A percentile compares a stretch with the other conserved stretches of the same genome.
These are phyloP conservation scores for Harringtonia aguacate DNA, from an alignment of 2,329 filamentous ascomycete species.

Conservation along the genomic window DNA sequence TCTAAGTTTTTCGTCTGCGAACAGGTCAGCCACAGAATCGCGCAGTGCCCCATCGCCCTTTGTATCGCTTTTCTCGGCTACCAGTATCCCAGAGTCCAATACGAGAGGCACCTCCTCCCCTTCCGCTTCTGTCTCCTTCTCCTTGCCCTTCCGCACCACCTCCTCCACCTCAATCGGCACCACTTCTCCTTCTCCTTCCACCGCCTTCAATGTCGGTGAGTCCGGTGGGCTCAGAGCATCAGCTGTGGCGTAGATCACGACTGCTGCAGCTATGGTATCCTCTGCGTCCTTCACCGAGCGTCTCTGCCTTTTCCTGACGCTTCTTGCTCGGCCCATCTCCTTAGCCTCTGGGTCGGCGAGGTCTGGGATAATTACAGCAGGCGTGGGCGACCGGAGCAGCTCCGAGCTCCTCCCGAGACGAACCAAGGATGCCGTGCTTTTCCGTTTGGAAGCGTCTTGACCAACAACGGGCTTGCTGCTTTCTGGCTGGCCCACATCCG, in stretches of 20 bases:
- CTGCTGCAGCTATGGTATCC: conserved; percentile 42
- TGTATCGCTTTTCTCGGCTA: conserved; percentile 17
- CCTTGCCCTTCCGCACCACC: conserved; percentile 7
- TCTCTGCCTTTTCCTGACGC: conserved; percentile 32
- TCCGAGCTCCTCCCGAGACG: conserved; percentile 17
- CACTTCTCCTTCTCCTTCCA: neutral
- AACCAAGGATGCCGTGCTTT: conserved; percentile 6
- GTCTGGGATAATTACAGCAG: conserved; percentile 35
- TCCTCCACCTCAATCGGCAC: conserved; percentile 9
- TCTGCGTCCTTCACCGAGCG: conserved; percentile 35
- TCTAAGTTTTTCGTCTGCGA: conserved; percentile 37
- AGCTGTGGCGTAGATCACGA: conserved; percentile 41
- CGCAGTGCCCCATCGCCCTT: conserved; percentile 27
- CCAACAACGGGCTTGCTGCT: neutral
- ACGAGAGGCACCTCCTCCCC: conserved; percentile 6
- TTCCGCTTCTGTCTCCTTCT: conserved; percentile 13
- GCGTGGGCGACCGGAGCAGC: conserved; percentile 29
- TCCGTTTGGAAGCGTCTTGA: neutral
- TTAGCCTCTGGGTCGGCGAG: conserved; percentile 26
- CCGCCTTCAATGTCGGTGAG: conserved; percentile 17
- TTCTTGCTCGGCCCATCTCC: conserved; percentile 29
- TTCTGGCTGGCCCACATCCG: conserved; percentile 3
- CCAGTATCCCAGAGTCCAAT: conserved; percentile 1
- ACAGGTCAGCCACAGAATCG: conserved; percentile 43
- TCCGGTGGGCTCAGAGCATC: conserved; percentile 32